Evolutionary conservation across 208 protist species (phyloP).

Genomic region (Plasmodiophora brassicae): DNA sequence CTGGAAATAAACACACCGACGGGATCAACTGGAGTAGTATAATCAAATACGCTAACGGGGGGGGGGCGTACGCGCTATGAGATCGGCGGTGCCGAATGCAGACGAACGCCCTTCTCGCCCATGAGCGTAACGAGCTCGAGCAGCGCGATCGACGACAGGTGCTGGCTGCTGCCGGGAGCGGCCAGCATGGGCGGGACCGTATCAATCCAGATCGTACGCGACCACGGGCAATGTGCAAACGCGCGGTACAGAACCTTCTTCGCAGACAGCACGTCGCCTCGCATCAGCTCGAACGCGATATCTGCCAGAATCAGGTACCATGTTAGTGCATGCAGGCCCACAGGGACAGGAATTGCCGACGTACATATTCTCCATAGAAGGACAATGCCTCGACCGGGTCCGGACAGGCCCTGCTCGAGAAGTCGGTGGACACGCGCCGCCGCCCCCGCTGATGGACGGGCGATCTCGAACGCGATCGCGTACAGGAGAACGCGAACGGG

Average conservation of each 20-base stretch:
- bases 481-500: constrained; percentile 11
- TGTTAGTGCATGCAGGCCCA: not conserved
- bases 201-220: constrained; percentile 1
- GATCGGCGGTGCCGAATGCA: not conserved
- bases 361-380: not conserved
- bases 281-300: not conserved
- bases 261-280: not conserved
- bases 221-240: not conserved
- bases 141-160: not conserved
- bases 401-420: not conserved
- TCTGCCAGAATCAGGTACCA: too few species aligned
- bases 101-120: not conserved
- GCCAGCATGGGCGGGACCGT: not conserved
- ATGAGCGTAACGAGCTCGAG: constrained; percentile 5
- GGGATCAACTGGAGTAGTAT: too few species aligned
- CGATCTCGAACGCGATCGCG: not conserved
- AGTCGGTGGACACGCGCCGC: not conserved
- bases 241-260: constrained; percentile 20
- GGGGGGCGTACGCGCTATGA: too few species aligned
- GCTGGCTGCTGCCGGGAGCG: not conserved
- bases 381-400: not conserved
- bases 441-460: not conserved
- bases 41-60: too few species aligned
- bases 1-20: too few species aligned
- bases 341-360: not conserved